Conservation (phyloP, 1,284 basidiomycete species). For the Naganishia sp. region DNA sequence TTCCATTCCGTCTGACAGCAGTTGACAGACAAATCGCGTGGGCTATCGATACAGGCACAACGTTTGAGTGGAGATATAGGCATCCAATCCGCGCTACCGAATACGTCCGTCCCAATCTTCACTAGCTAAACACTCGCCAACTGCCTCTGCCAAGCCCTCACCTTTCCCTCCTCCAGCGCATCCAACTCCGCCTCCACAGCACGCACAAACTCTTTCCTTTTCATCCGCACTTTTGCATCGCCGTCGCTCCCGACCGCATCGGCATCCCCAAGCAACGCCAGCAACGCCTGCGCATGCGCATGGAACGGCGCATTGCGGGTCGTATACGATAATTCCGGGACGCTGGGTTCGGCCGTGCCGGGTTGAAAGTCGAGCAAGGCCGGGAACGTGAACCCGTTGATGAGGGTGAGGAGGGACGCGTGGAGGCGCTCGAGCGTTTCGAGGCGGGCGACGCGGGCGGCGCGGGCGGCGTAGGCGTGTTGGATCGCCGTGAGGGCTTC, state of each 20-base stretch:
- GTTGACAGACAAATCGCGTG: too few species aligned
- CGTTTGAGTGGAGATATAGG: too few species aligned
- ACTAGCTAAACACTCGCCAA: not conserved
- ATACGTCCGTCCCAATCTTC: too few species aligned
- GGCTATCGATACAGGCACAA: too few species aligned
- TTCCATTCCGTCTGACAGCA: too few species aligned
- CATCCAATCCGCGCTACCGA: too few species aligned
- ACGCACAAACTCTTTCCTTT: constrained; percentile 60
- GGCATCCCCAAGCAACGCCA: constrained; percentile 61
- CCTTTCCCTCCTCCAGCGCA: constrained; percentile 54
- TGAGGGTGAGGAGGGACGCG: constrained; percentile 23
- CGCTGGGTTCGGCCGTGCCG: not conserved
- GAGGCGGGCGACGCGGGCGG: constrained; percentile 29
- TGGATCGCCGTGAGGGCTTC: constrained; percentile 37
- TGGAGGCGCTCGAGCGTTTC: constrained; percentile 33
- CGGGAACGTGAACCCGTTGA: constrained; percentile 27
- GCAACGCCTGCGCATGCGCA: constrained; percentile 61
- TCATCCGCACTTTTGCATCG: constrained; percentile 58
- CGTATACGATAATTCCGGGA: constrained; percentile 53
- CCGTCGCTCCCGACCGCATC: constrained; percentile 68
- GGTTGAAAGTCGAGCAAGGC: constrained; percentile 29
- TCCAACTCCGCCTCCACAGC: constrained; percentile 62
- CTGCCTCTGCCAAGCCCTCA: constrained; percentile 40
- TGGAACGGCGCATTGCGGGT: constrained; percentile 59
- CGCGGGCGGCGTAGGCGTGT: constrained; percentile 19